Base-by-base conservation (phyloP, 495 filamentous ascomycete genomes). In the Tricharina praecox region DNA sequence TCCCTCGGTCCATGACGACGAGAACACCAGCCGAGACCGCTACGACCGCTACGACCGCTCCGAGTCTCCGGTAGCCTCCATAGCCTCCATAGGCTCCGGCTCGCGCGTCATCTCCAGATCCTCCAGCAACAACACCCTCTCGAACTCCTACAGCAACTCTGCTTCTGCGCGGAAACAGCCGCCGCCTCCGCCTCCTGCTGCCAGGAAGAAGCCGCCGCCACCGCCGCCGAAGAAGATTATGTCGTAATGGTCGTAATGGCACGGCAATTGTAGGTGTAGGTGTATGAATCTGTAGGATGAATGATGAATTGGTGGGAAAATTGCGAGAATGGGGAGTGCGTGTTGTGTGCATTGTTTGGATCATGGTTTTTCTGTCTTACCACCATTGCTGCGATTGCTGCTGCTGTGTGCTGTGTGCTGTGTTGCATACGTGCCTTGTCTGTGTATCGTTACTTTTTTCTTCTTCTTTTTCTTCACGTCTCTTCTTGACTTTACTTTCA, bases 151-250 rank as follows among this genome's bases (percentile, higher is more conserved):
- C 16, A 52, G 50, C 19, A 58, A 43, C 18, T 37, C 48, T 36
- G 35, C 32, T 18, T 25, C 48, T 8, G 45, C 23, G 24, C 56
- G 58, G 43, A 60, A 60, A 19, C 48, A 52, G 23, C 50, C 58
- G 3, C 58, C 58, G 4, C 58, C 56, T 0, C 57, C 57, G 18
- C 58, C 58, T 30, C 54, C 51, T 4, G 26, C 33, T 18, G 45
- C 50, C 4, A 53, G 47, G 44, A 61, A 61, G 38, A 61, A 61
- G 19, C 47, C 53, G 1, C 56, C 56, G n/a, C 58, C 58, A n/a
- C 58, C 58, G 1, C 58, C 58, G 13, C 58, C 58, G 45, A 50
- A 47, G 43, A 61, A 58, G 44, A 23, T 43, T 43, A 43, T 18
- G 19, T 43, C 40, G 40, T 43, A 43, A 37, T n/a, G n/a, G n/a